Base-by-base conservation (phyloP, 2,329 filamentous ascomycete species). In the Hypoxylon sp. region DNA sequence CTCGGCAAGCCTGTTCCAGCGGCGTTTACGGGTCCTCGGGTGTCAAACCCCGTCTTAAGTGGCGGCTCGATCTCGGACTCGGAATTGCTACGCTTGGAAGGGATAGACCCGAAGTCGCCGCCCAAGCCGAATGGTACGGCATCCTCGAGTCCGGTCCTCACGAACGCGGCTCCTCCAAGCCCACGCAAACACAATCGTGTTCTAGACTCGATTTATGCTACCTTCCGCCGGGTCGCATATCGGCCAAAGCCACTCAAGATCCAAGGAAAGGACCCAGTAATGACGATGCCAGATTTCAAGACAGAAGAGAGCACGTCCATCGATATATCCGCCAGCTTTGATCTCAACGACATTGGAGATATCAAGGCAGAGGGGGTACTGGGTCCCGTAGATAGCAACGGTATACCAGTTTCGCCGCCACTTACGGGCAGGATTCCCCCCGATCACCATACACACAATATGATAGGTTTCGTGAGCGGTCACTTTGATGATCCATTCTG, bases 1-100 rank as follows among this genome's bases (percentile, higher is more conserved):
- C 68, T 67, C 48, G 64, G 47, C 59, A 62, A 54, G 17, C 61
- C 65, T 48, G 61, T 67, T 17, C 67, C 73, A 22, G 55, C 52
- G 10, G 59, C 70, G 52, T 54, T 74, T 19, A 50, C 71, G 13
- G 29, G 17, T 50, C 61, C 66, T 59, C 53, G 74, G 17, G 52
- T 68, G 4, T 59, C 51, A 48, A 75, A 78, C 13, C 74, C 77
- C 29, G 51, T 78, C 55, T 65, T 78, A 11, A 77, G 77, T 42
- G 77, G 77, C 13, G 80, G 76, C 24, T 83, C 82, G 63, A 82
- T 85, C 75, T 85, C 83, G 3, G 83, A 85, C 67, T 82, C 82
- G 39, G 83, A 85, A 71, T 77, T 85, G n/a, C 78, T 83, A 8
- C 78, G 80, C 31, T 78, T 85, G 2, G 82, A 84, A 70, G 81